phyloP scores from a whole-genome alignment of 108 stramenopile genomes.

The Pseudonitzschia multistriata region DNA sequence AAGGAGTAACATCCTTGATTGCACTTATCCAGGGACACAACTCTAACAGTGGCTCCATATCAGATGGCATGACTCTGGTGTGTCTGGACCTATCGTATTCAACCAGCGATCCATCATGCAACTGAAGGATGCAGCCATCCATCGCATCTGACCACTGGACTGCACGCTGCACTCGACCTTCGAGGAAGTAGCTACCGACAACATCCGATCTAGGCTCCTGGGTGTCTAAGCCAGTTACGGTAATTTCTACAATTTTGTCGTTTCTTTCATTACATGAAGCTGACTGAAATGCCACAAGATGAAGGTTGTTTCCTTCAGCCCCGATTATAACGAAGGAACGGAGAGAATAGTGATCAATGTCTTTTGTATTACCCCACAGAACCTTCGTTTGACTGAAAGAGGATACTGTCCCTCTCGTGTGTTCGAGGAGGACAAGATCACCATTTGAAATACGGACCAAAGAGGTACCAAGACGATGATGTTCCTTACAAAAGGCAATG shows the following conservation, averaged over 20 bases:
- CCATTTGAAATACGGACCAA: slow-evolving; percentile 49
- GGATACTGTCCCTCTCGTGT: slow-evolving; percentile 4
- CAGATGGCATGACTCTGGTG: slow-evolving; percentile 42
- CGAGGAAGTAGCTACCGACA: slow-evolving; percentile 36
- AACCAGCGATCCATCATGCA: slow-evolving; percentile 63
- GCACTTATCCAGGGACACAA: slow-evolving; percentile 81
- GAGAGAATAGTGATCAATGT: slow-evolving; percentile 15
- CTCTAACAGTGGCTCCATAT: slow-evolving; percentile 70
- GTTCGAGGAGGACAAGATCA: slow-evolving; percentile 37
- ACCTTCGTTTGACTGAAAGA: slow-evolving; percentile 5
- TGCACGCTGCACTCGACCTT: slow-evolving; percentile 58
- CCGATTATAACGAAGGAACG: slow-evolving; percentile 31
- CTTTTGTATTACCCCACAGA: slow-evolving; percentile 18
- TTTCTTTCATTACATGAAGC: slow-evolving; percentile 6
- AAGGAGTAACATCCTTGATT: slow-evolving; percentile 45
- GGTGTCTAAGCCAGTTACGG: slow-evolving; percentile 22
- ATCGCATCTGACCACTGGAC: slow-evolving; percentile 66
- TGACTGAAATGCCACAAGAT: slow-evolving; percentile 35
- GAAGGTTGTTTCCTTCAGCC: slow-evolving; percentile 22
- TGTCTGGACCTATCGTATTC: slow-evolving; percentile 49
- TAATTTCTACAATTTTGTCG: slow-evolving; percentile 59
- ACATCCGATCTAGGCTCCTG: slow-evolving; percentile 30
- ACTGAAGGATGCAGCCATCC: slow-evolving; percentile 60
- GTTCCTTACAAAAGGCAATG: slow-evolving; percentile 23
- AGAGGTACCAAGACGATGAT: slow-evolving; percentile 9